Evolutionary conservation across 2,329 filamentous ascomycete species (phyloP), one percentile per base, ranked within the genome.

Genomic region (Neofusicoccum ribis): DNA sequence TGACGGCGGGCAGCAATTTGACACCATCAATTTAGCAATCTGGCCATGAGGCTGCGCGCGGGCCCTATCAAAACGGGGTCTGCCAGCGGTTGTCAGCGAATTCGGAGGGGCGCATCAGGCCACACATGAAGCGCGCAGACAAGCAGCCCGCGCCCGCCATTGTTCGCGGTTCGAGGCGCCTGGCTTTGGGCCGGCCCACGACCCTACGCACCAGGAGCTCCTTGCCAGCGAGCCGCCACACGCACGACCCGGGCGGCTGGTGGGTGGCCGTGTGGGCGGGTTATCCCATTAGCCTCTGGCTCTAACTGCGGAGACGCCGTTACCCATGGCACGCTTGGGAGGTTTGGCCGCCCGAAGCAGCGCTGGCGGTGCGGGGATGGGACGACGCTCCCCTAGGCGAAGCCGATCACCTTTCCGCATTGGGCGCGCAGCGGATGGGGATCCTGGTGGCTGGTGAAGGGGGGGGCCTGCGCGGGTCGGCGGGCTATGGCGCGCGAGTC

Each of bases 351-450:
- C 56, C 56, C 27, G 41, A 60, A 34, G 39, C 23, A 46, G 54
- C 27, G 12, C 54, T 59, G 56, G 43, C 41, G 39, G 56, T 60
- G 43, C 56, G 56, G 56, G 56, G 56, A 60, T 47, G 56, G 41
- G n/a, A 41, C 43, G 56, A 60, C 31, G 41, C 43, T 23, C 41
- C 37, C 37, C 15, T 60, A 60, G 56, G 31, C 43, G 56, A 60
- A 60, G 56, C 56, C 56, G 56, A 60, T 60, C 56, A 37, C 56
- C 56, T 60, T 60, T 47, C 56, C 43, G 43, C 27, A 60, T 60
- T 47, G 56, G 56, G 56, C 56, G 56, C 41, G 12, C 23, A 11
- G 56, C 43, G 56, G 27, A 60, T 43, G 56, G 27, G 56, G 41
- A 47, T 60, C 56, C 43, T 60, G 56, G 56, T 60, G 41, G 41